Conservation (phyloP, 1,284 basidiomycete genomes). For the Pseudozyma flocculosa region DNA sequence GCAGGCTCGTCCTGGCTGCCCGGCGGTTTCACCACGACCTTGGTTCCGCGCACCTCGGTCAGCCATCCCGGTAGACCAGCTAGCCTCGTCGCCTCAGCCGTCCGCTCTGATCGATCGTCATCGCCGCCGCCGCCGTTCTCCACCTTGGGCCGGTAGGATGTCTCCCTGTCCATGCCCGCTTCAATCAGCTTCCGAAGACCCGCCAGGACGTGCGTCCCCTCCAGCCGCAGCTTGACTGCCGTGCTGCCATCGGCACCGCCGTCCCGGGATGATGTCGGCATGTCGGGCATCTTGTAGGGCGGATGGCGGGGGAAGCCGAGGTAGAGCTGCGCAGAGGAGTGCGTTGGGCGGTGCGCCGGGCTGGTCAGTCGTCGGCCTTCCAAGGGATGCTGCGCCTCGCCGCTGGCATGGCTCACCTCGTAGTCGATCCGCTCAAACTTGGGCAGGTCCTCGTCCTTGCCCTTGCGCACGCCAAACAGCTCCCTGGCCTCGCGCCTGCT, state of each 20-base stretch:
- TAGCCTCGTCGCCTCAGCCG: conserved; percentile 3
- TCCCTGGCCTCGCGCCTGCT: conserved; percentile 25
- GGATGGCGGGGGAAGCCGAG: conserved; percentile 30
- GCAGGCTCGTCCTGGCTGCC: no score
- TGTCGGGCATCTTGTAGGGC: conserved; percentile 25
- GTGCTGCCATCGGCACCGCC: conserved; percentile 4
- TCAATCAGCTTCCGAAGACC: conserved; percentile 39
- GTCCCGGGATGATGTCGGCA: conserved; percentile 25
- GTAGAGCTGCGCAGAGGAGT: conserved; percentile 7
- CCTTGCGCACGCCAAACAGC: conserved; percentile 24
- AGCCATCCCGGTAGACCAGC: conserved; percentile 40
- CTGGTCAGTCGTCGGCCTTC: not conserved
- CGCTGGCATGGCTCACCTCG: conserved; percentile 7
- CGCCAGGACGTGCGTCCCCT: conserved; percentile 38
- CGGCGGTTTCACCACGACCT: conserved; percentile 25
- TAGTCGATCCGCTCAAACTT: conserved; percentile 36
- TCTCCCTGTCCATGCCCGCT: conserved; percentile 22
- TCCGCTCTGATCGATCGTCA: conserved; percentile 1
- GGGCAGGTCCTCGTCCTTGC: conserved; percentile 10
- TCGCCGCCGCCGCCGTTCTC: conserved; percentile 13
- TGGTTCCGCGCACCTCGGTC: conserved; percentile 38
- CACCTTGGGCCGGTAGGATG: conserved; percentile 10
- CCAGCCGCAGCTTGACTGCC: conserved; percentile 33
- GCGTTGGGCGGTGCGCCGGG: no score
- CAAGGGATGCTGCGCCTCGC: not conserved